Evolutionary conservation across 2,329 filamentous ascomycete species (phyloP), one percentile per base, ranked within the genome.

Genomic region (Chrysosporium queenslandicum): DNA sequence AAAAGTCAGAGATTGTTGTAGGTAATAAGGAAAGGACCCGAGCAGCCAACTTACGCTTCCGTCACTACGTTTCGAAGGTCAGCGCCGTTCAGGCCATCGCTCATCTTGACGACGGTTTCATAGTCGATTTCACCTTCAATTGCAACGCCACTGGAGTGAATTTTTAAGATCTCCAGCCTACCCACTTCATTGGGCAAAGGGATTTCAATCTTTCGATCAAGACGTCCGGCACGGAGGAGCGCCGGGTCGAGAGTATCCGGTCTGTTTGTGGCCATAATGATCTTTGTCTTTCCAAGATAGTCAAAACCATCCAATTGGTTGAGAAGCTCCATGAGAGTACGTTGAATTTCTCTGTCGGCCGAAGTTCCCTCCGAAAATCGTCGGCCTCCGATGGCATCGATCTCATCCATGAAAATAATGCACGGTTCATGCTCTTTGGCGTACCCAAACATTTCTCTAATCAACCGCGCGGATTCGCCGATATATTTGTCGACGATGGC

Each of bases 351-450:
- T 65, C 94, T 85, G 74, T 98, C 92, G 47, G 92, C 92, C 55
- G 89, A 95, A 48, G 92, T 98, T 61, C 94, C 92, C 70, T 98
- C 92, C 0, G 88, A 95, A 72, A 98, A 98, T 63, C 92, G 81
- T 63, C 94, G 82, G 58, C 94, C 94, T 68, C 92, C 92, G 65
- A 98, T 98, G 65, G 92, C 92, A 66, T 98, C 92, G 66, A 98
- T 98, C 74, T 98, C 92, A 77, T 98, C 94, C 92, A 98, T 98
- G 80, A 98, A 98, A 73, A 98, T 98, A 71, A 98, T 98, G 71
- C 92, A 98, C 36, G 92, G 92, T 71, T 98, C 92, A 70, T 98
- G 92, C 70, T 98, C 94, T 73, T 96, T 97, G 64, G 94, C 92
- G 66, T 98, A 98, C 54, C 92, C 94, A 66, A 98, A 98, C 94